Evolutionary conservation across 2,329 filamentous ascomycete genomes (phyloP), one percentile per base, ranked within the genome.

Genomic region (Penicillium sp.): DNA sequence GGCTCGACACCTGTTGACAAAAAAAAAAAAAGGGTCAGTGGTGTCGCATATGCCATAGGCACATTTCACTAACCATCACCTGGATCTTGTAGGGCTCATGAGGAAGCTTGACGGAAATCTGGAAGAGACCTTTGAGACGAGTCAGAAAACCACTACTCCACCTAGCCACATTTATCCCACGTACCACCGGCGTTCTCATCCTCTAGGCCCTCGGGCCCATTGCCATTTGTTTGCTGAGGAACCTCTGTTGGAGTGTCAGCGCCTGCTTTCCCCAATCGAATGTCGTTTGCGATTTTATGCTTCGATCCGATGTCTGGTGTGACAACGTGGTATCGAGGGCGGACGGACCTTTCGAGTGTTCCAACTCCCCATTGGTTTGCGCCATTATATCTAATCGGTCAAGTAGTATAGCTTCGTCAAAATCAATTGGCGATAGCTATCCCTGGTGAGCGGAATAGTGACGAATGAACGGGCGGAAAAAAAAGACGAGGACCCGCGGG

Each of bases 61-160:
- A 16, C 3, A 20, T n/a, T 22, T 29, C 31, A 74, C 79, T 71
- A 70, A 94, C 89, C 81, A 89, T 90, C 59, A 96, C 83, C 67
- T 90, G 82, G 62, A 94, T 86, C 70, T 87, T 84, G 60, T 82
- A 79, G 10, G 87, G 82, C 59, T 84, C 80, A 65, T 90, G 85
- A 45, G 91, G 91, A 48, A 96, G 80, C 68, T 86, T 81, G 62
- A 97, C 82, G 51, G 82, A 86, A 63, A 96, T 76, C 66, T 82
- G 78, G 71, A 85, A 85, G 59, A 84, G 76, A 61, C 73, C 76
- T 75, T 75, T 53, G 42, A 43, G 31, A 41, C 31, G 6, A 47
- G 45, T 57, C 41, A 57, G 51, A 47, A 46, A 37, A 45, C n/a
- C 22, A 35, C 26, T 31, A 18, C n/a, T 29, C 32, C 36, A 14